Evolutionary conservation across 805 yeast species (phyloP), one percentile per base, ranked within the genome.

Genomic region (Suhomyces prunicola): DNA sequence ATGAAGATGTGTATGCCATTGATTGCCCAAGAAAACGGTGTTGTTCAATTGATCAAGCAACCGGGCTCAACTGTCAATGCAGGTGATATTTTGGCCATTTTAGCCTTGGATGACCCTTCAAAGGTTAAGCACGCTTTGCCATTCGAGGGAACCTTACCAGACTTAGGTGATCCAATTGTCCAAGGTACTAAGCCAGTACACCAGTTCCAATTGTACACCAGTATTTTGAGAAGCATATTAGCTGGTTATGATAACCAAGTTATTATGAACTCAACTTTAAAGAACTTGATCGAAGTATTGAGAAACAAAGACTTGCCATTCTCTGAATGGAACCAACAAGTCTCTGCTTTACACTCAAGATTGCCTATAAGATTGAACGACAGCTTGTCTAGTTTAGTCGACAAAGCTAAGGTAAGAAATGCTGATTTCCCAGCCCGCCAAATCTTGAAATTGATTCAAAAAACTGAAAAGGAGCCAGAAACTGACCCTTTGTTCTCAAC

Each of bases 1-100:
- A 94, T 94, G 99, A 94, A 94, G 74, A 94, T 94, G 99, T 91
- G 92, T 73, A 94, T 94, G 97, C 97, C 99, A 48, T 81, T 94
- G 64, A 77, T 92, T 65, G 93, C 97, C 19, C 90, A 86, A 71
- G 99, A 93, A 71, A 87, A 88, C 64, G 99, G 99, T 80, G 78
- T 82, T 54, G 89, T 92, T 50, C 97, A 93, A 76, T 77, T 91
- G 44, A 84, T 94, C 68, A 93, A 94, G 73, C 99, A 94, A 76
- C 98, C 99, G 8, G 99, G 99, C 50, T 87, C 98, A n/a, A 90
- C 96, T 26, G 87, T 94, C 54, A 83, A 84, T 62, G 97, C 97
- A 47, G 99, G 99, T 75, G 99, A 94, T 67, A 93, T 96, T 56
- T 82, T 94, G 68, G 99, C 97, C 23, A 93, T 94, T 55, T 79